Base-by-base conservation (phyloP, 345 rosid genomes). In the Lagerstroemia speciosa region DNA sequence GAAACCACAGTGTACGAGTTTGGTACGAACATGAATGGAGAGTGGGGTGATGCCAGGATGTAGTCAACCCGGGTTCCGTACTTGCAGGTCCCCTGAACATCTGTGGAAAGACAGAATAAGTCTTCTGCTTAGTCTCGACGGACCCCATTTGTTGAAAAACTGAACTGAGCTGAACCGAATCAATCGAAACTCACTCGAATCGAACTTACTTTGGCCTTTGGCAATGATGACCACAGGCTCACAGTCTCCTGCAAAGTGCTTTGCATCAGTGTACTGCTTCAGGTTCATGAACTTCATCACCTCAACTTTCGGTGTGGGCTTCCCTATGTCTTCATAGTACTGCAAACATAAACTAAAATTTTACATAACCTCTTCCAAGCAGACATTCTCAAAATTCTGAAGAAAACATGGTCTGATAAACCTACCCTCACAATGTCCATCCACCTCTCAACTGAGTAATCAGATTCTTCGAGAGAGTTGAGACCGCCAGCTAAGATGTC, bases 21-120 rank as follows among this genome's bases (percentile, higher is more conserved):
- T 0, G 94, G 96, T 55, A 93, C 85, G 53, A 91, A 87, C 72
- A 77, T 77, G 72, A 77, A 91, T 0, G 87, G 81, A 4, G 86
- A 81, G 30, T 80, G 77, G 29, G 85, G 85, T n/a, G 97, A 86
- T 69, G 91, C 82, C 48, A 83, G 71, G 30, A 89, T 65, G 79
- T 93, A 91, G 73, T 93, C 97, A 10, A 93, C 97, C 0, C 99
- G 73, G 2, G 98, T 93, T 48, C 95, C 98, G 0, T 93, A 91
- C 81, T 93, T 93, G 87, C 99, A 93, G 27, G 99, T 91, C 65
- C 99, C 97, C 69, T 93, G 99, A 50, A 93, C 97, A 82, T 86
- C 96, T 83, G 77, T 40, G 67, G 14, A 24, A 10, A 16, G 16
- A n/a, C 34, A 64, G 32, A 31, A 14, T 15, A 38, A 30, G 8